Evolutionary conservation across 164 flowering plant genomes (phyloP).

Genomic region (Cinnamomum micranthum): DNA sequence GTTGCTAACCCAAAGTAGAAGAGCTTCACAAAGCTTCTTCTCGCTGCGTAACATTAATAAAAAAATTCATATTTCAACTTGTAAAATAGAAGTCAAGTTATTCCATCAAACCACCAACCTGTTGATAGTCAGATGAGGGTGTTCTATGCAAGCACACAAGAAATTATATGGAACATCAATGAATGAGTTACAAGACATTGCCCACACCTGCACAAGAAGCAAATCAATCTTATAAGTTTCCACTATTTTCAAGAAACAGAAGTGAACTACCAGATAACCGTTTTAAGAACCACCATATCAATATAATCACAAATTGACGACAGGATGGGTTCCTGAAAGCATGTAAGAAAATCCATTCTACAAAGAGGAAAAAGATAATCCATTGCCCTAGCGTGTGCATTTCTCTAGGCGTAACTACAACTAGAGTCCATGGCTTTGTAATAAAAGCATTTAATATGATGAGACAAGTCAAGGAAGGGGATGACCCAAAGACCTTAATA

Average conservation of each 20-base stretch:
- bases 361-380: background rate
- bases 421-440: too few relatives aligned
- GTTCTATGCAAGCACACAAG: conserved; percentile 38
- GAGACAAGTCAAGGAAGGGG: too few relatives aligned
- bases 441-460: too few relatives aligned
- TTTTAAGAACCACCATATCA: background rate
- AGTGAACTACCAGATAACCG: background rate
- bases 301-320: background rate
- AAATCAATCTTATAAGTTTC: background rate
- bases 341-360: background rate
- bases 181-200: conserved; percentile 38
- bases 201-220: conserved; percentile 51
- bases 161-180: conserved; percentile 40
- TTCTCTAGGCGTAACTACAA: too few relatives aligned
- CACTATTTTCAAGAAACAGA: background rate
- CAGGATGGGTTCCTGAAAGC: background rate
- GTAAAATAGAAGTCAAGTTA: conserved; percentile 6
- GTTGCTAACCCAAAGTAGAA: conserved; percentile 50
- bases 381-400: too few relatives aligned
- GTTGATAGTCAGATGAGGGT: conserved; percentile 57
- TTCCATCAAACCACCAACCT: conserved; percentile 36
- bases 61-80: conserved; percentile 6
- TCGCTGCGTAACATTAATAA: conserved; percentile 41
- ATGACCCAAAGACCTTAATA: too few relatives aligned
- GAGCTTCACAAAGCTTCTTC: conserved; percentile 61